Base-by-base conservation (phyloP, 129 eudicot genomes). In the Centella asiatica region DNA sequence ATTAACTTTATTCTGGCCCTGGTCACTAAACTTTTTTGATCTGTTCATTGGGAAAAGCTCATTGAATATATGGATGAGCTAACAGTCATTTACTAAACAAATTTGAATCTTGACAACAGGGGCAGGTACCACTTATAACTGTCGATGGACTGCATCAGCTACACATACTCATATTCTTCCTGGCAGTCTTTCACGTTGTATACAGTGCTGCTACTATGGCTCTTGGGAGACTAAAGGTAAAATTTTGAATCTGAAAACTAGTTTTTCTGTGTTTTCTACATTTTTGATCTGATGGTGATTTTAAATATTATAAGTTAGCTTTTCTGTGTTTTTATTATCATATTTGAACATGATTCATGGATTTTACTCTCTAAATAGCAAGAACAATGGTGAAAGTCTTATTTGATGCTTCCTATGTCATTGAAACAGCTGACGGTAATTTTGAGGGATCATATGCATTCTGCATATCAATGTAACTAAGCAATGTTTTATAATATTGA, bases 171-270 rank as follows among this genome's bases (percentile, higher is more conserved):
- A 86, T 90, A 78, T 90, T 90, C 76, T 79, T 90, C 70, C 68
- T 90, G 34, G 97, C 95, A 20, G 83, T 83, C 60, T 70, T 86
- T 52, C 97, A 90, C 62, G 94, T 90, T 22, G 62, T 72, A 6
- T 83, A 86, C 51, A 90, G 94, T 73, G 97, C 93, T 61, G 31
- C 75, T 19, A 90, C 95, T 17, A 90, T 90, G 94, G 88, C 86
- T 72, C 97, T 90, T 32, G 97, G 94, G 62, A 86, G 82, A 66
- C 83, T 84, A 40, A 86, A 90, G 88, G 95, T 90, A 79, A 58
- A 50, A 57, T 26, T 10, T 22, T 31, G 10, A 26, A 32, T 29
- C 37, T 17, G 25, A 55, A 33, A 27, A 6, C 2, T 6, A 3
- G 19, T 1, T 55, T 55, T 55, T 55, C 17, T 31, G 59, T 53